Evolutionary conservation across 176 grass and related monocot genomes (phyloP), one percentile per base, ranked within the genome.

Genomic region (Oryza meyeriana): DNA sequence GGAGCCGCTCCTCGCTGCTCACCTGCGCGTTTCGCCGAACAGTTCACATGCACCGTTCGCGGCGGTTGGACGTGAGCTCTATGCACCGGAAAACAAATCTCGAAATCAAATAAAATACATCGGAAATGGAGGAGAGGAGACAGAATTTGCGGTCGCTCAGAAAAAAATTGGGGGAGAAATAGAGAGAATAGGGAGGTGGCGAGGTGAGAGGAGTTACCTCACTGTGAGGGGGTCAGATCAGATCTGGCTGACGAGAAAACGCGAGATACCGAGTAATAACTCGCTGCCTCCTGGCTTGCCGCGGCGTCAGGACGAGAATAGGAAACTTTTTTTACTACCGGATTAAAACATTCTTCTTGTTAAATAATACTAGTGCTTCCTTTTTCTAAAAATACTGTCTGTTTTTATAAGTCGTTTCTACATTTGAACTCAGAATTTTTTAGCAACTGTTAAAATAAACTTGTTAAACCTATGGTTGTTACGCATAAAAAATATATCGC

Each of bases 81-180:
- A 12, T 64, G 72, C 83, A 12, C 72, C 50, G 11, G 29, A 74
- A 90, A 86, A 83, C 73, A 64, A 59, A 12, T 55, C 69, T 10
- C 13, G 79, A 69, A 90, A 86, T 83, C 79, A 39, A 83, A 83
- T 86, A 86, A 86, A 85, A 85, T 69, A 85, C 73, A 27, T 20
- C 17, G 74, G 64, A 85, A 85, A 70, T 85, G 74, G 64, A 55
- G 74, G 35, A 28, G 38, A 28, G 38, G 36, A 44, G 17, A 18
- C 16, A 63, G 34, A 20, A 75, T 34, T 44, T 39, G 11, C 32
- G 0, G 44, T 1, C 11, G 4, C 12, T 3, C 38, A 24, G 52
- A 47, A 48, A 20, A 36, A 10, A 38, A 39, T 59, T 24, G 42
- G 31, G 28, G n/a, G 18, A 18, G 17, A 36, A n/a, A 67, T 9